A percentile compares a stretch with the other conserved stretches of the same genome.
These are phyloP conservation scores for Xylaria cubensis DNA, from an alignment of 495 filamentous ascomycete species.

Conservation along the genomic window DNA sequence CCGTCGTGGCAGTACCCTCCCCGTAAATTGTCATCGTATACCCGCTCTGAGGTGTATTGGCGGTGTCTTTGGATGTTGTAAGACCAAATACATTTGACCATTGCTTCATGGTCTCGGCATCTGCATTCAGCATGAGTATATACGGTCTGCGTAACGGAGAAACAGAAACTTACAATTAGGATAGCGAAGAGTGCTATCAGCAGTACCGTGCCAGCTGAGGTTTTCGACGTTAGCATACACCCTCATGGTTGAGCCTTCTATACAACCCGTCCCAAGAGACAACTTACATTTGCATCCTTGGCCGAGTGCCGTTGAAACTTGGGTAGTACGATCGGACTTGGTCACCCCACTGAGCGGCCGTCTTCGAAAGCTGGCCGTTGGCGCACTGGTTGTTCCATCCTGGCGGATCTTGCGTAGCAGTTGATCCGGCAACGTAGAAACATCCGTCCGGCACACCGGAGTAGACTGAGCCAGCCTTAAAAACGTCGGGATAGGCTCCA, in stretches of 20 bases:
- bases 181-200: slow-evolving; percentile 51
- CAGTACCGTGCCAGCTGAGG: slow-evolving; percentile 52
- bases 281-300: slow-evolving; percentile 57
- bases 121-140: slow-evolving; percentile 31
- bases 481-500: slow-evolving; percentile 59
- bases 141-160: neutral
- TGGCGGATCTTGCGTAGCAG: slow-evolving; percentile 51
- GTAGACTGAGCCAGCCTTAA: slow-evolving; percentile 57
- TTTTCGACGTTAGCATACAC: neutral
- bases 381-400: slow-evolving; percentile 58
- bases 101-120: slow-evolving; percentile 48
- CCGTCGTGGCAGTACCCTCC: slow-evolving; percentile 48
- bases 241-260: neutral
- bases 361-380: slow-evolving; percentile 54
- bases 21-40: slow-evolving; percentile 65
- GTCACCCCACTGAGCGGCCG: slow-evolving; percentile 56
- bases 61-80: slow-evolving; percentile 43
- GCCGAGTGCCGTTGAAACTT: slow-evolving; percentile 53
- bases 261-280: neutral
- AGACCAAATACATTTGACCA: slow-evolving; percentile 52
- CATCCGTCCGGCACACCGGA: slow-evolving; percentile 59
- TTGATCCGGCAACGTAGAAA: slow-evolving; percentile 51
- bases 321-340: slow-evolving; percentile 56
- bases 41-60: slow-evolving; percentile 53
- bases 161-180: slow-evolving; percentile 42